phyloP scores from a whole-genome alignment of 805 yeast species.

The Candida verbasci region DNA sequence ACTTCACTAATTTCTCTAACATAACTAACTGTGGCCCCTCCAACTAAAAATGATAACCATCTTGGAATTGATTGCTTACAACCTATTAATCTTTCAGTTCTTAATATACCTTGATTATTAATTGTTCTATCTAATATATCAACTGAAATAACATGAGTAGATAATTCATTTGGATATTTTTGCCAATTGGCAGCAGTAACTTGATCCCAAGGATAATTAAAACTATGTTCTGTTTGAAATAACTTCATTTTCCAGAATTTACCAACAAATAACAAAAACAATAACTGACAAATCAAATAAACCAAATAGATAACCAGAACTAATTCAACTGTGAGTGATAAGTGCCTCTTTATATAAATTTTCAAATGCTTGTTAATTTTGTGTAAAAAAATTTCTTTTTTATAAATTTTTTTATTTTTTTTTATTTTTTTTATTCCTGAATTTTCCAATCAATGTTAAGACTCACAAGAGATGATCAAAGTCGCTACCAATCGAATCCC shows the following conservation, averaged over 20 bases:
- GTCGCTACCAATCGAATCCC: slow-evolving; percentile 3
- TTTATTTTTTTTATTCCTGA: neutral
- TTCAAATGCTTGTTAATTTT: no score
- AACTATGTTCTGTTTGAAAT: slow-evolving; percentile 64
- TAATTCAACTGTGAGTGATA: no score
- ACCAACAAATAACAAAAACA: no score
- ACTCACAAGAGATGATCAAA: no score
- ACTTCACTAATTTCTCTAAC: slow-evolving; percentile 89
- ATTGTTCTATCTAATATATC: slow-evolving; percentile 78
- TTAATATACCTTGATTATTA: slow-evolving; percentile 44
- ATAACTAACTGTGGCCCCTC: slow-evolving; percentile 67
- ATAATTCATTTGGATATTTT: slow-evolving; percentile 91
- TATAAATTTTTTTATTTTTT: neutral
- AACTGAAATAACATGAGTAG: slow-evolving; percentile 91
- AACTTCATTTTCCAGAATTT: slow-evolving; percentile 82
- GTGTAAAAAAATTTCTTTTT: slow-evolving; percentile 1
- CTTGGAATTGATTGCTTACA: slow-evolving; percentile 82
- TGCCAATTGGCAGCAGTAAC: slow-evolving; percentile 96
- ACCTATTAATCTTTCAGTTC: slow-evolving; percentile 84
- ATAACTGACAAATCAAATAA: no score
- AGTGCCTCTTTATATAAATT: neutral
- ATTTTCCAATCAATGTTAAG: no score
- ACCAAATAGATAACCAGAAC: slow-evolving; percentile 10
- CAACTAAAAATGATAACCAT: slow-evolving; percentile 73
- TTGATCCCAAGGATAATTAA: slow-evolving; percentile 87